These are phyloP conservation scores for Vitrella brassicaformis DNA, from an alignment of 73 alveolate species.

Conservation along the genomic window DNA sequence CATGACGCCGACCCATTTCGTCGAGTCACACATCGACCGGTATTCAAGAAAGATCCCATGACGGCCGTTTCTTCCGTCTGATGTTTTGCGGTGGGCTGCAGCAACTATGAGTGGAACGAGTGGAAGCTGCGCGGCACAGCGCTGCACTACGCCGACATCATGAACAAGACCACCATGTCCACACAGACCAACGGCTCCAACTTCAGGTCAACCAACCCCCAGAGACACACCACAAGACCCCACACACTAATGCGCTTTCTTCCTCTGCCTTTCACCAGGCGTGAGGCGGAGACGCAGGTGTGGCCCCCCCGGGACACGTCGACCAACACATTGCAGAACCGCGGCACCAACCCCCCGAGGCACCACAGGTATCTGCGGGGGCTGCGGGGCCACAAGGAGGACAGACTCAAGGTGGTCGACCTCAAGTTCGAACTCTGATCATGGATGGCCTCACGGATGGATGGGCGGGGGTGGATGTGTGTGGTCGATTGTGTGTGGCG, in stretches of 20 bases:
- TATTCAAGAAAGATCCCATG: background rate
- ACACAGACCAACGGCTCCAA: conserved; percentile 80
- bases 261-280: background rate
- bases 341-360: background rate
- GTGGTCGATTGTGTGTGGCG: too few species aligned
- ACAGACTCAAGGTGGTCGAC: background rate
- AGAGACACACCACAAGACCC: background rate
- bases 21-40: conserved; percentile 80
- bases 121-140: conserved; percentile 93
- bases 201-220: conserved; percentile 52
- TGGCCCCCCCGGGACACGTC: background rate
- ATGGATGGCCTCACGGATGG: too few species aligned
- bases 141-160: conserved; percentile 89
- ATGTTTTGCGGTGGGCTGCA: background rate
- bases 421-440: background rate
- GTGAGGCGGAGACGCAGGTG: background rate
- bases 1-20: conserved; percentile 74
- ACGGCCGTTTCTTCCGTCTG: background rate
- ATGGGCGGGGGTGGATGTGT: too few species aligned
- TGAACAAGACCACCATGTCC: conserved; percentile 82
- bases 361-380: background rate
- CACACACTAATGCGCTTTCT: background rate
- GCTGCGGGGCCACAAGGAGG: background rate
- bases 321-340: background rate
- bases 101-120: conserved; percentile 95